Evolutionary conservation across 2,329 filamentous ascomycete genomes (phyloP), one percentile per base, ranked within the genome.

Genomic region (Diplodia sapinea): DNA sequence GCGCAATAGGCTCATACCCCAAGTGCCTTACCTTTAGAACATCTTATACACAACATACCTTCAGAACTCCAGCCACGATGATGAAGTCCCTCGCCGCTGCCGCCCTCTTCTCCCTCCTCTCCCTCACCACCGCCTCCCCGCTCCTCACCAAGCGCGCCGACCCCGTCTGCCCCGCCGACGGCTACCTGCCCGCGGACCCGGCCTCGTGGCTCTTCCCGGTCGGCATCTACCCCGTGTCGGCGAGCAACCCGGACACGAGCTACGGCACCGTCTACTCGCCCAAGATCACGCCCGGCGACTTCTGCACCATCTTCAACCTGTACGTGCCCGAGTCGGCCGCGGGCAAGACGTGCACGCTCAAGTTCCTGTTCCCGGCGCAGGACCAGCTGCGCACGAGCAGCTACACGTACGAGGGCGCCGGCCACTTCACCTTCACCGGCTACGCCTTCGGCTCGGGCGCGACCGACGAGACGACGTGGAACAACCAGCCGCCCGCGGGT

Each of bases 21-120:
- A 33, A 33, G 31, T 7, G 31, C 31, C 6, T 33, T 33, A 1
- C 31, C 26, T 26, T 26, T 26, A 26, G 26, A 36, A 9, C 33
- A 36, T 51, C 13, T 47, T 20, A n/a, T 29, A 9, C 4, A 29
- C 17, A 51, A 11, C 33, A 36, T 36, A 12, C 3, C 29, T 12
- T 31, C 52, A 33, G 1, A 33, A 8, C 43, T 17, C 2, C 26
- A 15, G 70, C 68, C 68, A 64, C 50, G 55, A 72, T 66, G 63
- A 73, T 47, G 68, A 68, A 65, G 68, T 47, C 29, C 73, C 72
- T 74, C 78, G 87, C 86, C 12, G 84, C 81, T 23, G 33, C 23
- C 33, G 23, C 57, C 17, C 50, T 68, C 40, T 7, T 38, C 36
- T 52, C 61, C 65, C 55, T 59, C n/a, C 65, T 61, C 20, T 33